Conservation (phyloP, 202 grass and related monocot species). For the Setaria italica region DNA sequence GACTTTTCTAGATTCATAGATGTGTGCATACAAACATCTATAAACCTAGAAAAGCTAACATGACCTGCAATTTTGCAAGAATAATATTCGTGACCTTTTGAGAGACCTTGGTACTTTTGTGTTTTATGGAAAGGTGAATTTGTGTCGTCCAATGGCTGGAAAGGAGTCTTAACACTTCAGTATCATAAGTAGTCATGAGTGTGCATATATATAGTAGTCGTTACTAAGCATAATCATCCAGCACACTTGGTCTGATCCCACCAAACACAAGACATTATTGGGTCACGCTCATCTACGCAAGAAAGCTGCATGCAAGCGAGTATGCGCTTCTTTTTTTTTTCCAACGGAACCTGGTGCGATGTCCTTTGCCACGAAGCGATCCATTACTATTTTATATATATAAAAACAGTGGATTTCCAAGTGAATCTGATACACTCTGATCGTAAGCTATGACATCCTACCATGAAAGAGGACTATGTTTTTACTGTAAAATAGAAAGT, state of each 20-base stretch:
- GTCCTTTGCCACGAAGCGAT: neutral
- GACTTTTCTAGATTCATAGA: too few relatives aligned
- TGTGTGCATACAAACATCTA: too few relatives aligned
- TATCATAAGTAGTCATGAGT: constrained; percentile 4
- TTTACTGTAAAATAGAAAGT: neutral
- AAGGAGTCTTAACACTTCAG: neutral
- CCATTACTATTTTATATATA: neutral
- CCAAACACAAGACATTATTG: constrained; percentile 19
- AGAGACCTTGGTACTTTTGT: neutral
- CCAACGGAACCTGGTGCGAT: neutral
- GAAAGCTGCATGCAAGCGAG: neutral
- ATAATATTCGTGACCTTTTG: neutral
- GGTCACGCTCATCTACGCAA: neutral
- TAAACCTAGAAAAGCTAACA: too few relatives aligned
- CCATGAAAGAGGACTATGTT: neutral
- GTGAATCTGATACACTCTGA: neutral
- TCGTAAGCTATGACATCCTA: constrained; percentile 1
- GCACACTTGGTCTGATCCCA: neutral
- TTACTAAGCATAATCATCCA: neutral
- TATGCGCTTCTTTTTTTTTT: neutral
- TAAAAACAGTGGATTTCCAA: neutral
- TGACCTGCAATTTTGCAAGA: neutral
- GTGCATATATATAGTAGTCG: neutral
- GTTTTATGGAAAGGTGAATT: neutral
- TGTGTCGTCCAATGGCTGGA: neutral